phyloP scores from a whole-genome alignment of 257 asterid species.

The Hygrophila difformis region DNA sequence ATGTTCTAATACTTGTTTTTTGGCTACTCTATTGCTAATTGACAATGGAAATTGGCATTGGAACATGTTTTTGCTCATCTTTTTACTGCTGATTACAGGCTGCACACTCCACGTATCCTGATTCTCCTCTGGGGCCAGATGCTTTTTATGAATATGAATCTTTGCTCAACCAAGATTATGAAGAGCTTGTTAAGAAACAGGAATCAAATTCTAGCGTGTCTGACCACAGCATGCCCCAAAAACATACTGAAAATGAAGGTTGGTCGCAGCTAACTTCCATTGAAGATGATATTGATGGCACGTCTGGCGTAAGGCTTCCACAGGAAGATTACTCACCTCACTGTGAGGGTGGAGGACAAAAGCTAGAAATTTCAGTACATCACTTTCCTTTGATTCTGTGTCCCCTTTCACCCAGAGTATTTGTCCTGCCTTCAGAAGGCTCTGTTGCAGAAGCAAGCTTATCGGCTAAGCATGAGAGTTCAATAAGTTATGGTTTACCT shows the following conservation, averaged over 20 bases:
- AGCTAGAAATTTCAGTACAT: conserved; percentile 60
- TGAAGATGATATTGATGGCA: conserved; percentile 35
- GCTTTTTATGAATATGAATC: conserved; percentile 85
- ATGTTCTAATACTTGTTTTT: no score
- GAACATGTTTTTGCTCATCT: conserved; percentile 12
- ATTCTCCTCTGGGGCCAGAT: conserved; percentile 97
- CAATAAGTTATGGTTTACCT: conserved; percentile 89
- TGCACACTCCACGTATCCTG: conserved; percentile 89
- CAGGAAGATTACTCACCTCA: conserved; percentile 29
- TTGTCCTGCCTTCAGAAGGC: conserved; percentile 98
- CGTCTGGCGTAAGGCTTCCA: conserved; percentile 26
- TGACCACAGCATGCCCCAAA: conserved; percentile 23
- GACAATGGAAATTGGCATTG: no score
- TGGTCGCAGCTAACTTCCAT: conserved; percentile 58
- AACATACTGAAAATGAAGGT: conserved; percentile 53
- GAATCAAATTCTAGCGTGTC: conserved; percentile 24
- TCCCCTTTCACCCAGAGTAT: conserved; percentile 84
- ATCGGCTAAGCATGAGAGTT: conserved; percentile 64
- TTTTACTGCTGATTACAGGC: conserved; percentile 37
- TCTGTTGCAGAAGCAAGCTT: conserved; percentile 78
- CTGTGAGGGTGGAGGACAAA: conserved; percentile 43
- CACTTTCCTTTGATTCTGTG: conserved; percentile 87
- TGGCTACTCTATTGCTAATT: no score
- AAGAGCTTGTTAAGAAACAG: conserved; percentile 64
- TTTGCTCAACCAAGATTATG: conserved; percentile 82